These are phyloP conservation scores for Lumnitzera littorea DNA, from an alignment of 345 rosid genomes.

Conservation along the genomic window DNA sequence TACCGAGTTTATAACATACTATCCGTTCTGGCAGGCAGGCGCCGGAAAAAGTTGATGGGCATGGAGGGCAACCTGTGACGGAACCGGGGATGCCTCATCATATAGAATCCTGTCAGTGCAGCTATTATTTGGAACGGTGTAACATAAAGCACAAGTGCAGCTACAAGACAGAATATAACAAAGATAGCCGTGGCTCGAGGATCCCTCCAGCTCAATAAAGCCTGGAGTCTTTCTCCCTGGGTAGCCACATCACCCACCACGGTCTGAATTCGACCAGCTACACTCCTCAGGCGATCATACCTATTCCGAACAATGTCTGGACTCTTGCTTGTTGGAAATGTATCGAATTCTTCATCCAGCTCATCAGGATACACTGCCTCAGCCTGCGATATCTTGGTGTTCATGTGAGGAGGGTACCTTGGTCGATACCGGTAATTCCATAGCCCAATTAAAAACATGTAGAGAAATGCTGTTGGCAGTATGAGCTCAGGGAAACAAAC, in stretches of 20 bases:
- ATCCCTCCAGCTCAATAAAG: conserved; percentile 94
- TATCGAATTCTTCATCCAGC: conserved; percentile 91
- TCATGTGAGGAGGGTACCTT: conserved; percentile 97
- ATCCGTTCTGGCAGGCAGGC: conserved; percentile 89
- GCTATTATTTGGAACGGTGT: conserved; percentile 88
- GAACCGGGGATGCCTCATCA: conserved; percentile 90
- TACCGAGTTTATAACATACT: conserved; percentile 57
- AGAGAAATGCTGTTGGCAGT: conserved; percentile 77
- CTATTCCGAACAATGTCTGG: conserved; percentile 80
- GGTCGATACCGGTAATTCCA: conserved; percentile 93
- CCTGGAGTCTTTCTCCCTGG: conserved; percentile 87
- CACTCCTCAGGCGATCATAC: conserved; percentile 87
- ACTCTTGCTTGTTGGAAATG: conserved; percentile 67
- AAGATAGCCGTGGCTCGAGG: conserved; percentile 82
- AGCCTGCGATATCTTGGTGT: conserved; percentile 83
- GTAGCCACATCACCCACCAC: conserved; percentile 95
- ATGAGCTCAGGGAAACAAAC: conserved; percentile 87
- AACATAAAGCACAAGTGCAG: conserved; percentile 77
- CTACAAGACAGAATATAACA: conserved; percentile 64
- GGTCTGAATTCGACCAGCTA: conserved; percentile 91
- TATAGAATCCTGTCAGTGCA: conserved; percentile 69
- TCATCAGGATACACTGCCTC: conserved; percentile 84
- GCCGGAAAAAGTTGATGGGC: conserved; percentile 90
- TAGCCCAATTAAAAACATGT: conserved; percentile 85
- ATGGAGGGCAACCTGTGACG: conserved; percentile 73